Evolutionary conservation across 768 basidiomycete species (phyloP), one percentile per base, ranked within the genome.

Genomic region (Tricholoma matsutake): DNA sequence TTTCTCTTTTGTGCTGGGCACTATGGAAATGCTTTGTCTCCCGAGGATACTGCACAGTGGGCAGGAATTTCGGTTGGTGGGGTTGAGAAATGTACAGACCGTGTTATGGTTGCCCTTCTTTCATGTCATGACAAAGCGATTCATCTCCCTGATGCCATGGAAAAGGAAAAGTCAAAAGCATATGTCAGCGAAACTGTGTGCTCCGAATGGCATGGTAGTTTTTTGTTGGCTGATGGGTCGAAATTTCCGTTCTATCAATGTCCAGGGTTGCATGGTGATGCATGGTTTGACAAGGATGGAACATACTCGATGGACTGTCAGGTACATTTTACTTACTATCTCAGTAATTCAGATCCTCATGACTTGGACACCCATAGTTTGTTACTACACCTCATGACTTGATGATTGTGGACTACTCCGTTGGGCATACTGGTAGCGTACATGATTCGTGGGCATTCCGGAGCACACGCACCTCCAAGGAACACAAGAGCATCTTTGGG

Each of bases 391-490:
- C 65, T 14, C 37, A 61, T 29, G 61, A 67, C 25, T 45, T 72
- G 3, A 43, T 54, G 9, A 72, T 72, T 8, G 56, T 31, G 7
- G 18, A 52, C 16, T 52, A 52, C 14, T 52, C 49, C 16, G 29
- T 52, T 4, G 49, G 49, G 25, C 49, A 52, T n/a, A 52, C 49
- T 25, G 49, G 49, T 16, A 52, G 49, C 22, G 49, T 52, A 1
- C 39, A 73, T 56, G 73, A 73, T 57, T 57, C 72, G 4, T 65
- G 58, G 4, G 71, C 71, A 34, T 73, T 61, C 49, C 37, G 41
- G 7, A 34, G 65, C 18, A 70, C 72, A 0, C 25, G 58, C 4
- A 56, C 64, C 16, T 52, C 34, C n/a, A 52, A 63, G n/a, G 43
- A 73, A 2, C 64, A 66, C 37, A 51, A 45, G 9, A 34, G 2